These are phyloP conservation scores for Collybia sordida DNA, from an alignment of 768 basidiomycete genomes.

Conservation along the genomic window DNA sequence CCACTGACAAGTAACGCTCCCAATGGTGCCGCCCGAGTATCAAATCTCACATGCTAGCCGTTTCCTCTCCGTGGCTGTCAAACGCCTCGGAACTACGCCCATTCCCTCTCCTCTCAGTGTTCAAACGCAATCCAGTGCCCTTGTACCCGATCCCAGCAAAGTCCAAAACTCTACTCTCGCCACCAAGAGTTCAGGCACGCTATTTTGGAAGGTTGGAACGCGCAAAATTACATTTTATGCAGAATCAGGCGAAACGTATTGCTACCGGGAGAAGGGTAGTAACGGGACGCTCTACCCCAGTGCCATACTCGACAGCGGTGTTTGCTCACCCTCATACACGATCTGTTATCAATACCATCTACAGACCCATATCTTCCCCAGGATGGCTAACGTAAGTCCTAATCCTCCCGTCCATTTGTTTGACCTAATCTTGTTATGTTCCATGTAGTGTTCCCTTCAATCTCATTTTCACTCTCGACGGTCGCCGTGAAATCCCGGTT, in stretches of 20 bases:
- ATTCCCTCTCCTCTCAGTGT: slow-evolving; percentile 65
- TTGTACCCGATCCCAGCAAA: slow-evolving; percentile 52
- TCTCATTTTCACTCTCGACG: slow-evolving; percentile 64
- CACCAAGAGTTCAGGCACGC: slow-evolving; percentile 33
- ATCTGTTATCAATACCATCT: slow-evolving; percentile 69
- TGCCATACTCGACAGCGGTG: slow-evolving; percentile 74
- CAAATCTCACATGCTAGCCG: slow-evolving; percentile 68
- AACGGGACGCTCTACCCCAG: slow-evolving; percentile 48
- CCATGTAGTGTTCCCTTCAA: slow-evolving; percentile 73
- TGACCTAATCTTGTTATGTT: slow-evolving; percentile 46
- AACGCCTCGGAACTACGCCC: slow-evolving; percentile 59
- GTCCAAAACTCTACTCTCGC: slow-evolving; percentile 52
- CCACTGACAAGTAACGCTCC: slow-evolving; percentile 48
- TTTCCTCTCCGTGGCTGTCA: slow-evolving; percentile 70
- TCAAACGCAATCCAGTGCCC: slow-evolving; percentile 61
- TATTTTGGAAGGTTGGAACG: slow-evolving; percentile 66
- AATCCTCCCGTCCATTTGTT: neutral
- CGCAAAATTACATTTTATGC: slow-evolving; percentile 61
- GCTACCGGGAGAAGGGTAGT: slow-evolving; percentile 33
- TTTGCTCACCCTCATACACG: slow-evolving; percentile 62
- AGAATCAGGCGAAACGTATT: slow-evolving; percentile 40
- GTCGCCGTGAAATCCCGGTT: slow-evolving; percentile 53
- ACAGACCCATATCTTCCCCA: slow-evolving; percentile 64
- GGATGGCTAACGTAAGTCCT: slow-evolving; percentile 63
- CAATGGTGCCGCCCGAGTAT: slow-evolving; percentile 66